Conservation (phyloP, 768 basidiomycete genomes). For the Termitomyces sp. region DNA sequence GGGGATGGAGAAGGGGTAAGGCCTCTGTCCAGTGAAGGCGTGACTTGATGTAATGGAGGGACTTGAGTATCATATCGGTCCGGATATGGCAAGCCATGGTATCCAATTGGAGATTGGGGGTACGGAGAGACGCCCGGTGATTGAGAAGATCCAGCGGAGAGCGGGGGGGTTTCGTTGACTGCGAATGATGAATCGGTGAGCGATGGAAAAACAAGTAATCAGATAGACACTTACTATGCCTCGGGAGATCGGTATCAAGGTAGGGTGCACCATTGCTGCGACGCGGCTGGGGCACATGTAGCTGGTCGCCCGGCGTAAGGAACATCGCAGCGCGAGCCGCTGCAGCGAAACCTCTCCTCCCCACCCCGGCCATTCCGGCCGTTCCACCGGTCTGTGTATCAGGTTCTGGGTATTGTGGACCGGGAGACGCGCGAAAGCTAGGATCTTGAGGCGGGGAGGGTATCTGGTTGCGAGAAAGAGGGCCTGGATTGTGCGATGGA, state of each 20-base stretch:
- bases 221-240: constrained; percentile 30
- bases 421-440: constrained; percentile 10
- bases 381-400: constrained; percentile 73
- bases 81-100: constrained; percentile 15
- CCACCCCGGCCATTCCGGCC: constrained; percentile 90
- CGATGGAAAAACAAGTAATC: not conserved
- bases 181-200: not conserved
- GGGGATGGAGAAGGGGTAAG: constrained; percentile 20
- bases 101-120: constrained; percentile 25
- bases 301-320: constrained; percentile 12
- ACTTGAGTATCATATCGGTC: constrained; percentile 7
- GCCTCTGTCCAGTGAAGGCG: constrained; percentile 6
- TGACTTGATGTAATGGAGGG: constrained; percentile 1
- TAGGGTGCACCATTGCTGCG: constrained; percentile 35
- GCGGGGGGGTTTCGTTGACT: constrained; percentile 38
- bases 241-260: constrained; percentile 40
- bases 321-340: constrained; percentile 53
- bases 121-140: constrained; percentile 38
- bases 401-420: constrained; percentile 14
- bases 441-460: not conserved
- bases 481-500: not conserved
- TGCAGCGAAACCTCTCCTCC: constrained; percentile 78
- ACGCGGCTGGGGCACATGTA: constrained; percentile 16
- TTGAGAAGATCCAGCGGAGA: constrained; percentile 42
- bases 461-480: not conserved